These are phyloP conservation scores for Pseudoscleropodium purum DNA, from an alignment of 225 moss, liverwort and hornwort genomes.

Conservation along the genomic window DNA sequence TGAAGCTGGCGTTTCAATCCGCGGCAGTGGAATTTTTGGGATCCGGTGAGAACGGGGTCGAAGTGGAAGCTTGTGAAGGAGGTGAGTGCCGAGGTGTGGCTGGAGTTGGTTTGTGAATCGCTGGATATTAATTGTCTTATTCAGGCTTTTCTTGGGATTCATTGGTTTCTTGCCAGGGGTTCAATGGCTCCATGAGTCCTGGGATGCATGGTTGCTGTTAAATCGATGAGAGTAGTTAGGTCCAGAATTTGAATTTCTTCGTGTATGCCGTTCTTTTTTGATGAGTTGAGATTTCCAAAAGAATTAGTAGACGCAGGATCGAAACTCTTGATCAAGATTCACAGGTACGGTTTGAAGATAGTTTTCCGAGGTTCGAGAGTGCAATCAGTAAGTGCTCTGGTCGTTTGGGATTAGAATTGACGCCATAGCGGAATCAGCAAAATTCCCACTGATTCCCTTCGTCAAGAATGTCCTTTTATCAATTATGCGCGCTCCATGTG, in stretches of 20 bases:
- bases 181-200: neutral
- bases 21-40: neutral
- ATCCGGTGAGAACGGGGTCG: neutral
- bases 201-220: neutral
- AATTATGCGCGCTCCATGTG: neutral
- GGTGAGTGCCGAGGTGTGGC: neutral
- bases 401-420: neutral
- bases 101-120: neutral
- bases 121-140: neutral
- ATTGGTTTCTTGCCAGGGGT: neutral
- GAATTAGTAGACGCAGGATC: neutral
- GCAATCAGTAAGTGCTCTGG: neutral
- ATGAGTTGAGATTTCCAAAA: neutral
- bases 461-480: neutral
- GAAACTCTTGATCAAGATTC: neutral
- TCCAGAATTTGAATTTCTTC: neutral
- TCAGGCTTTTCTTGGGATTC: neutral
- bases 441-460: neutral
- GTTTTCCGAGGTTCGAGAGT: neutral
- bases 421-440: neutral
- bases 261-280: neutral
- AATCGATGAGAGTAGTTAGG: neutral
- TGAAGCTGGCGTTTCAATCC: neutral
- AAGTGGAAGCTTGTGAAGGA: neutral
- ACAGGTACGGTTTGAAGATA: neutral